A percentile compares a stretch with the other conserved stretches of the same genome.
phyloP scores from a whole-genome alignment of 2,329 filamentous ascomycete genomes.

The Pseudogymnoascus destructans region DNA sequence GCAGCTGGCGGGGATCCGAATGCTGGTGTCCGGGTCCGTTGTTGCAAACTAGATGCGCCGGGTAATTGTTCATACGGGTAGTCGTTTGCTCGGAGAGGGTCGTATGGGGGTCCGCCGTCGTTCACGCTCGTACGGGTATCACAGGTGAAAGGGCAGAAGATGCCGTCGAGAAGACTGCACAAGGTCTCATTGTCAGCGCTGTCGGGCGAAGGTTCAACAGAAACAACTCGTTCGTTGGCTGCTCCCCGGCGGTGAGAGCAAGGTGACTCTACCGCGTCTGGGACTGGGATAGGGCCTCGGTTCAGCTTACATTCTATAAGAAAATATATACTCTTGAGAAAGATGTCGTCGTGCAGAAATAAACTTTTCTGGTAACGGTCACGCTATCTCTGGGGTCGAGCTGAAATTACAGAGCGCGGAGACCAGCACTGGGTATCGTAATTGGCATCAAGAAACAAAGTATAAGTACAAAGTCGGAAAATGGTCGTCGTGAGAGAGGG shows the following conservation, averaged over 20 bases:
- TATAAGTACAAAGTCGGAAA: conserved; percentile 17
- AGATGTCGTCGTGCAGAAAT: conserved; percentile 4
- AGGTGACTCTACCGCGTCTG: background rate
- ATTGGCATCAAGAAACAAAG: conserved; percentile 21
- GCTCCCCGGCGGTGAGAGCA: background rate
- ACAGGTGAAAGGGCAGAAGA: background rate
- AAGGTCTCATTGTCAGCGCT: background rate
- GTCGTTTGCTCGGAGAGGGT: conserved; percentile 9
- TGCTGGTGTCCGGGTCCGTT: conserved; percentile 15
- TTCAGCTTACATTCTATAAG: conserved; percentile 8
- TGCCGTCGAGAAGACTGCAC: conserved; percentile 3
- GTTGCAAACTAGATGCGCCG: conserved; percentile 15
- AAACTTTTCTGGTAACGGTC: conserved; percentile 5
- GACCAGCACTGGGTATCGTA: conserved; percentile 23
- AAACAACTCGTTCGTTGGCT: background rate
- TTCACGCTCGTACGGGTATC: conserved; percentile 8
- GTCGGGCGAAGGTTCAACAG: background rate
- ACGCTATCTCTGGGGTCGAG: conserved; percentile 10
- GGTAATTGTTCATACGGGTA: conserved; percentile 24
- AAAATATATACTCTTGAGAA: conserved; percentile 9
- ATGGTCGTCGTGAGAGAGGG: conserved; percentile 1
- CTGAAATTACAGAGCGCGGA: conserved; percentile 11
- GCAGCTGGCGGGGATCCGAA: conserved; percentile 18
- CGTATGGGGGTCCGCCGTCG: background rate
- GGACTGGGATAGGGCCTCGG: background rate